These are phyloP conservation scores for Fusarium fujikuroi DNA, from an alignment of 2,329 filamentous ascomycete genomes.

Conservation along the genomic window DNA sequence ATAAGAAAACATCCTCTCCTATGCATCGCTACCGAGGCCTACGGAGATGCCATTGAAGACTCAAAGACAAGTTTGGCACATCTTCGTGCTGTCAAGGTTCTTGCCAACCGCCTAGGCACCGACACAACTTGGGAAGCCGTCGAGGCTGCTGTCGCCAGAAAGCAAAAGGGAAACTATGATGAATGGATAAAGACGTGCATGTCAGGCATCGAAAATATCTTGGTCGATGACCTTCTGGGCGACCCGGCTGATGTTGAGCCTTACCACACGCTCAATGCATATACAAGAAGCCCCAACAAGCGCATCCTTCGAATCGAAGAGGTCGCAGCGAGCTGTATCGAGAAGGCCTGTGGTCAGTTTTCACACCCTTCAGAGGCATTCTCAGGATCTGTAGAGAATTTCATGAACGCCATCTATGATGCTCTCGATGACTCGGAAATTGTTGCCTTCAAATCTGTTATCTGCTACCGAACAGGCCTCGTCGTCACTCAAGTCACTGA, in stretches of 20 bases:
- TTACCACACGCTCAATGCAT: slow-evolving; percentile 73
- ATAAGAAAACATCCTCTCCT: slow-evolving; percentile 61
- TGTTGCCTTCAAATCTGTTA: slow-evolving; percentile 83
- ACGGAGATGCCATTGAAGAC: slow-evolving; percentile 72
- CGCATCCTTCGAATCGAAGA: slow-evolving; percentile 83
- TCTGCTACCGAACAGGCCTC: slow-evolving; percentile 83
- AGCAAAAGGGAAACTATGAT: slow-evolving; percentile 59
- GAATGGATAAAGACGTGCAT: slow-evolving; percentile 73
- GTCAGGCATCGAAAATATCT: slow-evolving; percentile 75
- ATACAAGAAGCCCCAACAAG: slow-evolving; percentile 71
- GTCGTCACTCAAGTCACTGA: slow-evolving; percentile 62
- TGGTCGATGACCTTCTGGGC: slow-evolving; percentile 82
- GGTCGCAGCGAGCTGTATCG: slow-evolving; percentile 71
- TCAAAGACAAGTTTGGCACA: slow-evolving; percentile 73
- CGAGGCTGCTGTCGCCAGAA: slow-evolving; percentile 55
- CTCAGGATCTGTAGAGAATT: slow-evolving; percentile 49
- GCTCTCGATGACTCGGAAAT: slow-evolving; percentile 73
- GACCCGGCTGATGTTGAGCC: slow-evolving; percentile 64
- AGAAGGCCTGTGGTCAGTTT: slow-evolving; percentile 54
- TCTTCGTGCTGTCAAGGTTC: slow-evolving; percentile 74
- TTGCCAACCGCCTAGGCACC: slow-evolving; percentile 72
- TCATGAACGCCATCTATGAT: slow-evolving; percentile 60
- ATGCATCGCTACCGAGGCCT: slow-evolving; percentile 77
- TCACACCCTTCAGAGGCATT: slow-evolving; percentile 42
- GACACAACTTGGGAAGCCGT: slow-evolving; percentile 70